These are phyloP conservation scores for Malus hybrid DNA, from an alignment of 331 rosid genomes.

Conservation along the genomic window DNA sequence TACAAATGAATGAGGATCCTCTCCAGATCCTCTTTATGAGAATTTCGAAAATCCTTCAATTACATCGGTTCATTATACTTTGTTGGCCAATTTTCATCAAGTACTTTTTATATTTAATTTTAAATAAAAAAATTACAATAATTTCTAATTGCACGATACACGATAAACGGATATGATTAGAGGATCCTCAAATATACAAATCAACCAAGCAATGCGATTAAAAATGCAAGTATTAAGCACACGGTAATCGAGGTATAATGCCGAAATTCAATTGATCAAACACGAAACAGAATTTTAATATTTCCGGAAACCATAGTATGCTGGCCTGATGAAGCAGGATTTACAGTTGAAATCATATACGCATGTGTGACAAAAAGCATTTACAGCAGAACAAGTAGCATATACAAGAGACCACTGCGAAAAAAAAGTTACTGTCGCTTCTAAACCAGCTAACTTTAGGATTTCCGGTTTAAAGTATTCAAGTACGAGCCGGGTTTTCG, in stretches of 20 bases:
- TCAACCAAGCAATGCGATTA: background rate
- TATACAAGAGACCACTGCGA: constrained; percentile 16
- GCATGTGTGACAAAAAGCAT: background rate
- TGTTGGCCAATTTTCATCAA: too few species aligned
- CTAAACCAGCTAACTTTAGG: constrained; percentile 20
- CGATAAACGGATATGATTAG: too few species aligned
- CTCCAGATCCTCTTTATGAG: too few species aligned
- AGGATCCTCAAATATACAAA: too few species aligned
- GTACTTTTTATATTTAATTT: too few species aligned
- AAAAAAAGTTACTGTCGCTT: background rate
- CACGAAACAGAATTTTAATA: background rate
- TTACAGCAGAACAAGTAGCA: constrained; percentile 16
- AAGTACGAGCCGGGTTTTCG: constrained; percentile 23
- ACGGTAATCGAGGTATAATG: background rate
- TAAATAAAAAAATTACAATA: too few species aligned
- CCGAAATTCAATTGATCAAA: background rate
- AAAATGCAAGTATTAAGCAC: background rate
- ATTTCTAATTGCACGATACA: too few species aligned
- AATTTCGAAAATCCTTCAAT: accelerated
- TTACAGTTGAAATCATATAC: constrained; percentile 8
- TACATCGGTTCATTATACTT: too few species aligned
- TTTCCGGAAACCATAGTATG: background rate
- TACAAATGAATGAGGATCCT: too few species aligned
- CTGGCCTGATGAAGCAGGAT: constrained; percentile 6
- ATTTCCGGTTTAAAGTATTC: constrained; percentile 15